Base-by-base conservation (phyloP, 768 basidiomycete genomes). In the Mycena floridula region DNA sequence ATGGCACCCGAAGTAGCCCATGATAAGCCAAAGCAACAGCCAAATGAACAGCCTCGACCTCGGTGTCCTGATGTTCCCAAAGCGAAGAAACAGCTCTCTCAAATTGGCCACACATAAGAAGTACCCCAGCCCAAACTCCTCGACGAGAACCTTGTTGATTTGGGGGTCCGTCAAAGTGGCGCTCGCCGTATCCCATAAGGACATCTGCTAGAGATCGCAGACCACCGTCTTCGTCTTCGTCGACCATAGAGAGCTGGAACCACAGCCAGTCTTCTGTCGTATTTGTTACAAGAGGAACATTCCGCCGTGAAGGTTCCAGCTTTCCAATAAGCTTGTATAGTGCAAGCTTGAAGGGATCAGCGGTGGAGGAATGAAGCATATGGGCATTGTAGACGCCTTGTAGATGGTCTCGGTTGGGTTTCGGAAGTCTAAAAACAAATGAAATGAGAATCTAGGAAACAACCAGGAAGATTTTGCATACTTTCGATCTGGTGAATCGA, bases 211-310 rank as follows among this genome's bases (percentile, higher is more conserved):
- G 68, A 3, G 77, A 77, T 16, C 80, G 76, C 18, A 92, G 72
- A 82, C 81, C 51, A 87, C 75, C 84, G 86, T 49, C 15, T 42
- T 45, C 4, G 39, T 44, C 27, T 12, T 4, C 7, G 50, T 67
- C 24, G 39, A 82, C 88, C 79, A 97, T 86, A 1, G 84, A 75
- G 12, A 98, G 74, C 66, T 99, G 94, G 70, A 94, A 84, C 95
- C 95, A 99, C 26, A 97, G 70, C 95, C 95, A 99, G 62, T 99
- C 96, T 60, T 97, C 96, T 2, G 90, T 93, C 1, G 93, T 94
- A 8, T 77, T 77, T 0, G 93, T 97, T 4, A 97, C 91, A 30
- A 82, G 79, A 5, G 81, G 76, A 2, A 94, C 82, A 54, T 79
- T 85, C 39, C 92, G 76, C 45, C 88, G 73, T 4, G 77, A 64